phyloP scores from a whole-genome alignment of 176 grass and related monocot genomes.

The Juncus inflexus region DNA sequence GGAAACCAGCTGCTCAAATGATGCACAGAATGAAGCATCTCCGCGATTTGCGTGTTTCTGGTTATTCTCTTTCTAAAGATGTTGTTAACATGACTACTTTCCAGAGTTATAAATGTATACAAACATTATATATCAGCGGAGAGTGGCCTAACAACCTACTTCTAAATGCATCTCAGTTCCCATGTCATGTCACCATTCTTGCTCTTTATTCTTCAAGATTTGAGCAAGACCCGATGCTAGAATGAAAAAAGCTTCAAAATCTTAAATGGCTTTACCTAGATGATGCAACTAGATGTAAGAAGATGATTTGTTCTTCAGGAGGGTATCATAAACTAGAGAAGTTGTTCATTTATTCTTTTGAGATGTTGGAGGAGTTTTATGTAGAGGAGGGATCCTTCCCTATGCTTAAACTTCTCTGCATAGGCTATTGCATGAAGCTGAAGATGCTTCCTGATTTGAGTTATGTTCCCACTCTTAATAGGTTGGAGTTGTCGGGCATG shows the following conservation, averaged over 20 bases:
- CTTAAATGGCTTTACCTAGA: background rate
- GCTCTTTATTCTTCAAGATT: background rate
- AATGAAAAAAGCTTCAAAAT: background rate
- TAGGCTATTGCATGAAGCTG: conserved; percentile 7
- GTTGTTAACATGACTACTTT: background rate
- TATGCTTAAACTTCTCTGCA: conserved; percentile 1
- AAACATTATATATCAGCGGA: background rate
- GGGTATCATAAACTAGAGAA: background rate
- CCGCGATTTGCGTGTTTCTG: background rate
- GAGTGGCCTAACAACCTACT: background rate
- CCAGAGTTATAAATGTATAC: background rate
- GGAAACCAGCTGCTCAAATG: conserved; percentile 2
- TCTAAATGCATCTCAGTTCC: background rate
- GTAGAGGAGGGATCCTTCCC: conserved; percentile 3
- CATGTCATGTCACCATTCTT: background rate
- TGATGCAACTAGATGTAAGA: background rate
- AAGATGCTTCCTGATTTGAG: conserved; percentile 7
- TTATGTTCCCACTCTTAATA: conserved; percentile 5
- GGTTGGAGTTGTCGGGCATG: background rate
- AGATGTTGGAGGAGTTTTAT: conserved; percentile 1
- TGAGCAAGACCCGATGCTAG: conserved; percentile 2
- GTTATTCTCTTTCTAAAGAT: background rate
- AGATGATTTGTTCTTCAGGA: background rate
- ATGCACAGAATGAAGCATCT: conserved; percentile 2
- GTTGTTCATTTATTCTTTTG: background rate